These are phyloP conservation scores for Nakazawaea holstii DNA, from an alignment of 805 yeast genomes.

Conservation along the genomic window DNA sequence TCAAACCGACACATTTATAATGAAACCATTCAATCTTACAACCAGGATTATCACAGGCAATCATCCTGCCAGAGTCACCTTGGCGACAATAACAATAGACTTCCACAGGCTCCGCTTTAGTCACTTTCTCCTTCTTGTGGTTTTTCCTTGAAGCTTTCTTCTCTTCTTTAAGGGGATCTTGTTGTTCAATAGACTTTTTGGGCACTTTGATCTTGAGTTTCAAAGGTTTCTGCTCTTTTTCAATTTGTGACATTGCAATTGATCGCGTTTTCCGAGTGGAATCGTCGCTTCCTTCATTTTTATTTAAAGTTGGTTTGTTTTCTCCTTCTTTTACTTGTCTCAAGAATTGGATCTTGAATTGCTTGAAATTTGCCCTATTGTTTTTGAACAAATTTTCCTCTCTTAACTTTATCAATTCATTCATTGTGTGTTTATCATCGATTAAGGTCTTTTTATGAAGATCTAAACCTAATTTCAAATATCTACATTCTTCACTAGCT, in stretches of 20 bases:
- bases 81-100: constrained; percentile 46
- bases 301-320: not conserved
- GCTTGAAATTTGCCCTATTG: constrained; percentile 17
- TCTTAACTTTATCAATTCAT: constrained; percentile 15
- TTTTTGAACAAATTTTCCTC: constrained; percentile 12
- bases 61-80: constrained; percentile 81
- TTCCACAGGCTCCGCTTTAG: constrained; percentile 15
- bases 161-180: no score
- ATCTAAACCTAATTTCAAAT: constrained; percentile 15
- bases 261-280: not conserved
- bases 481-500: constrained; percentile 19
- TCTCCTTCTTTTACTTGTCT: not conserved
- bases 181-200: not conserved
- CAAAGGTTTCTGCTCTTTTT: not conserved
- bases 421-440: constrained; percentile 21
- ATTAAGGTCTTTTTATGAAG: constrained; percentile 18
- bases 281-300: not conserved
- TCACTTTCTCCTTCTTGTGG: constrained; percentile 2
- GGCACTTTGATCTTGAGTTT: not conserved
- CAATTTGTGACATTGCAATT: not conserved
- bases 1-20: constrained; percentile 47
- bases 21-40: constrained; percentile 62
- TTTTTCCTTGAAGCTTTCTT: constrained; percentile 5
- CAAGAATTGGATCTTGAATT: constrained; percentile 19
- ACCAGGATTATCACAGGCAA: constrained; percentile 73